phyloP scores from a whole-genome alignment of 1,139 yeast genomes.

The Arxiozyma slooffiae region DNA sequence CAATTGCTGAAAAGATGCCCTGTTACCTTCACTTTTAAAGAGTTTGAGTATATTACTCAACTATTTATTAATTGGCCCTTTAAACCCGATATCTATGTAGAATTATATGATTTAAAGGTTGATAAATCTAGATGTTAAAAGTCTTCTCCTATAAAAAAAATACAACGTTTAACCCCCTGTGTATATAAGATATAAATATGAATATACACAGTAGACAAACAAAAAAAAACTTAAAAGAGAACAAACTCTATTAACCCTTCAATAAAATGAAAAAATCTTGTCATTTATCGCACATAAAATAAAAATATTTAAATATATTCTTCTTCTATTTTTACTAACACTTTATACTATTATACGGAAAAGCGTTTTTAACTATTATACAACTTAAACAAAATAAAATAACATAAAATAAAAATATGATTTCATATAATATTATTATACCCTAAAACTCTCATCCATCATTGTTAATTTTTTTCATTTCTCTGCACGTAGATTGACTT shows the following conservation, averaged over 20 bases:
- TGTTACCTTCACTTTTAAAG: slow-evolving; percentile 43
- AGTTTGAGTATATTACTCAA: slow-evolving; percentile 42
- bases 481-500: neutral
- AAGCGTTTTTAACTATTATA: neutral
- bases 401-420: neutral
- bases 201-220: neutral
- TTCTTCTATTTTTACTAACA: too few species aligned
- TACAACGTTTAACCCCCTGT: neutral
- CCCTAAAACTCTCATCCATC: neutral
- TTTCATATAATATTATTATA: too few species aligned
- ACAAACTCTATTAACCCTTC: neutral
- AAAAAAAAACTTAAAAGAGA: neutral
- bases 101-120: slow-evolving; percentile 3
- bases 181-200: too few species aligned
- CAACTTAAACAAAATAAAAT: neutral
- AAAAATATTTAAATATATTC: too few species aligned
- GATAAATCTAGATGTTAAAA: neutral
- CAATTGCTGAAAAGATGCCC: slow-evolving; percentile 40
- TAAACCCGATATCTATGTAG: slow-evolving; percentile 47
- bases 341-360: neutral
- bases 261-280: too few species aligned
- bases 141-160: too few species aligned
- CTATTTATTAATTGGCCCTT: slow-evolving; percentile 74
- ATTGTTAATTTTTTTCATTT: neutral
- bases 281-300: too few species aligned